A percentile compares a stretch with the other conserved stretches of the same genome.
These are phyloP conservation scores for Arthrobotrys sphaeroides DNA, from an alignment of 2,329 filamentous ascomycete species.

Conservation along the genomic window DNA sequence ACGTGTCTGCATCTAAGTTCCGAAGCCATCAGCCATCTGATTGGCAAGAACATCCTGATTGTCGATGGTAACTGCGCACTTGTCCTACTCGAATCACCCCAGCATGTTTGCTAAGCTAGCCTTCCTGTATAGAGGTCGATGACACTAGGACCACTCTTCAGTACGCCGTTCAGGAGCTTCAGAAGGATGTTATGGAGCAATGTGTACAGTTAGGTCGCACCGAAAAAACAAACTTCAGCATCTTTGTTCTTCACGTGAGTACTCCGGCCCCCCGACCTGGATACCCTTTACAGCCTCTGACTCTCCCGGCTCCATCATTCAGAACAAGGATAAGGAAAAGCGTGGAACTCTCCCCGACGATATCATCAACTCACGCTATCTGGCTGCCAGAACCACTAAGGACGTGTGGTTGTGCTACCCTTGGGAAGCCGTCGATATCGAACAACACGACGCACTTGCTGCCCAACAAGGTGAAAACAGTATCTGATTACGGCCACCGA, in stretches of 20 bases:
- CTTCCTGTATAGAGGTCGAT: constrained; percentile 72
- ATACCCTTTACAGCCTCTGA: constrained; percentile 2
- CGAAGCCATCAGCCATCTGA: constrained; percentile 83
- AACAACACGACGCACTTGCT: constrained; percentile 83
- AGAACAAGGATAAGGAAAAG: constrained; percentile 98
- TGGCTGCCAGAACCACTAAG: constrained; percentile 85
- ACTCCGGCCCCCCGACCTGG: not conserved
- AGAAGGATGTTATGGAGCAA: constrained; percentile 91
- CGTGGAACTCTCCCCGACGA: constrained; percentile 83
- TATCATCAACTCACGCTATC: constrained; percentile 80
- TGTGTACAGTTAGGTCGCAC: constrained; percentile 74
- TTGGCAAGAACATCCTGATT: constrained; percentile 90
- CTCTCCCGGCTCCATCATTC: not conserved
- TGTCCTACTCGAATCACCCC: not conserved
- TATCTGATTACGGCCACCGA: not conserved
- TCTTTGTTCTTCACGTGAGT: constrained; percentile 93
- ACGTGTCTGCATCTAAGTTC: constrained; percentile 65
- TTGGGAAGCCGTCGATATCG: constrained; percentile 95
- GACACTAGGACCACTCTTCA: constrained; percentile 94
- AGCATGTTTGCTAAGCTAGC: not conserved
- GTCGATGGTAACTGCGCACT: constrained; percentile 71
- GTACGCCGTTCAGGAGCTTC: constrained; percentile 88
- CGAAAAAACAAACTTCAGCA: constrained; percentile 81
- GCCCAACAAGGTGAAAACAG: constrained; percentile 60
- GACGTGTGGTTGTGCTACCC: constrained; percentile 99